Conservation (phyloP, 225 moss, liverwort and hornwort species). For the Pleurozium schreberi region DNA sequence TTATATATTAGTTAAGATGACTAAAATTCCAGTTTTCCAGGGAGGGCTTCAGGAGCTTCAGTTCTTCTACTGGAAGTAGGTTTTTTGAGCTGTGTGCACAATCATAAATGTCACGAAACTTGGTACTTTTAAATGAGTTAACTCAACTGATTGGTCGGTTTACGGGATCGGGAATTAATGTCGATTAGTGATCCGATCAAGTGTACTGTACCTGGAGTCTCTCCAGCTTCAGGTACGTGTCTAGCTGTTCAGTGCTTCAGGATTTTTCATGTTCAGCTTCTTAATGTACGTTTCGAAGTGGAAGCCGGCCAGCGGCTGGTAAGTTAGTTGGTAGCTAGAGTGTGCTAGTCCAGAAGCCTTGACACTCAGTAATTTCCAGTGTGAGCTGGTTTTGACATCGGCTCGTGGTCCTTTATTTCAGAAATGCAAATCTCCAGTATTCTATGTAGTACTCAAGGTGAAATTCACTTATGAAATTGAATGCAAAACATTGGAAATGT, state of each 20-base stretch:
- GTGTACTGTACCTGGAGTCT: not conserved
- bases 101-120: not conserved
- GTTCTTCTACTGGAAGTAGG: too few species aligned
- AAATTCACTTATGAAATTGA: not conserved
- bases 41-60: not conserved
- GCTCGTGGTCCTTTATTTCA: not conserved
- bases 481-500: not conserved
- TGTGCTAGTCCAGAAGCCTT: not conserved
- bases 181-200: not conserved
- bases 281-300: not conserved
- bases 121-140: not conserved
- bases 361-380: not conserved
- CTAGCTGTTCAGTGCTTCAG: not conserved
- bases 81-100: not conserved
- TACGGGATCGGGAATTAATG: not conserved
- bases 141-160: not conserved
- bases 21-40: not conserved
- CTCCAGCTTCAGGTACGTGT: not conserved
- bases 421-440: too few species aligned
- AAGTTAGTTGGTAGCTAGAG: not conserved
- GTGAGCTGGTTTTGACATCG: not conserved
- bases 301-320: not conserved
- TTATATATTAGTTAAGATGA: not conserved
- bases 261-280: not conserved
- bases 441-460: too few species aligned